Evolutionary conservation across 768 basidiomycete species (phyloP).

Genomic region (Mycena metata): DNA sequence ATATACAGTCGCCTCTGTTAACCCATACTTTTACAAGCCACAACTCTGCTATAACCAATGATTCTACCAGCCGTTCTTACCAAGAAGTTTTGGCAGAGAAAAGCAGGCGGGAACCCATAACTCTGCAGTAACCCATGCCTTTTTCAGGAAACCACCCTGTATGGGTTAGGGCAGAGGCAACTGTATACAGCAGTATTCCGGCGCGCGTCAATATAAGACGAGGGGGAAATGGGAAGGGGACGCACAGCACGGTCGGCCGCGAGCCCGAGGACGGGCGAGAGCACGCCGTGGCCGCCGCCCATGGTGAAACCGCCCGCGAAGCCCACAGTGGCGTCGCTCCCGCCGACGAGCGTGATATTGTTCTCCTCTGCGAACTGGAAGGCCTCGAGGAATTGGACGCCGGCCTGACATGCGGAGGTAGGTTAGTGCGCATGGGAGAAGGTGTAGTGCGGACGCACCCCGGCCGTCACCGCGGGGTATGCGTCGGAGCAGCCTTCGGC

Average conservation of each 20-base stretch:
- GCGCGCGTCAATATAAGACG: background rate
- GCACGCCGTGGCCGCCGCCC: constrained; percentile 61
- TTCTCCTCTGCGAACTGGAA: constrained; percentile 59
- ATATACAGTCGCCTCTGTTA: no score
- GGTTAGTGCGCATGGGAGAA: background rate
- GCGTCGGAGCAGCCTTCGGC: constrained; percentile 51
- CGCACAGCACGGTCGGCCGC: constrained; percentile 62
- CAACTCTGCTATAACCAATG: no score
- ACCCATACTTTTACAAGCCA: no score
- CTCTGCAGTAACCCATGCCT: no score
- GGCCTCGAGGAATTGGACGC: constrained; percentile 59
- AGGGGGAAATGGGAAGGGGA: background rate
- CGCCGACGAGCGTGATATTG: constrained; percentile 62
- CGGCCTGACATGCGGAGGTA: constrained; percentile 49
- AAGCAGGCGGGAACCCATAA: no score
- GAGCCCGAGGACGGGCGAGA: constrained; percentile 61
- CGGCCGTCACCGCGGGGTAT: constrained; percentile 52
- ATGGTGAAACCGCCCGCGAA: constrained; percentile 51
- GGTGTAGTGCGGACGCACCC: constrained; percentile 44
- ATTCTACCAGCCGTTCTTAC: no score
- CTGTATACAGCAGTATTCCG: constrained; percentile 50
- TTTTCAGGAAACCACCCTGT: no score
- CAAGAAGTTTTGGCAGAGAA: no score
- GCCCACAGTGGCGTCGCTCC: constrained; percentile 58
- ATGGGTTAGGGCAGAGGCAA: no score